Percentiles rank a stretch among this genome's conserved stretches.
phyloP scores from a whole-genome alignment of 2,329 filamentous ascomycete species.

The Nothomitra cinnamomea region DNA sequence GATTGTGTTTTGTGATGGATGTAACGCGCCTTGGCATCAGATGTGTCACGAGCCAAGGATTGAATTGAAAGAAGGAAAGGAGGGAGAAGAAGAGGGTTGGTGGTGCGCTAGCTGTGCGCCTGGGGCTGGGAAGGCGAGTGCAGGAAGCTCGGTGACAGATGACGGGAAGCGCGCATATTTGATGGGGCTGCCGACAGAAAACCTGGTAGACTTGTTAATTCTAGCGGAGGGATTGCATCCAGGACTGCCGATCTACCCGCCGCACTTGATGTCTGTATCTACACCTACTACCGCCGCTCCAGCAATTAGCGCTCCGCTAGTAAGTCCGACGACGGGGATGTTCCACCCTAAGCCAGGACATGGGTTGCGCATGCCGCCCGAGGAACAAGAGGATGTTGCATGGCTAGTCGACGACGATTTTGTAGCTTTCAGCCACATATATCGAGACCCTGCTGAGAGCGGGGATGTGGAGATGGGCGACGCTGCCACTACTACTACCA shows the following conservation, averaged over 20 bases:
- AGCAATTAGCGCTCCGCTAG: not conserved
- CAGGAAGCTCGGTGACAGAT: slow-evolving; percentile 19
- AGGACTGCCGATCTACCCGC: slow-evolving; percentile 3
- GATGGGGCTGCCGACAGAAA: slow-evolving; percentile 37
- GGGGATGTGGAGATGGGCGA: not conserved
- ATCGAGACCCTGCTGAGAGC: slow-evolving; percentile 13
- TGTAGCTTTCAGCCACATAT: slow-evolving; percentile 37
- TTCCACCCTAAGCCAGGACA: slow-evolving; percentile 43
- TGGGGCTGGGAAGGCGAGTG: slow-evolving; percentile 29
- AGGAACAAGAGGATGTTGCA: slow-evolving; percentile 37
- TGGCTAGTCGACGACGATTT: slow-evolving; percentile 43
- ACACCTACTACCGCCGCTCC: slow-evolving; percentile 4
- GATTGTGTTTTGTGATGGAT: slow-evolving; percentile 76
- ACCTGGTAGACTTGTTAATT: slow-evolving; percentile 12
- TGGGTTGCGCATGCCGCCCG: slow-evolving; percentile 38
- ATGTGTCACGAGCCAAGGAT: slow-evolving; percentile 65
- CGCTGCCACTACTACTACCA: too few relatives aligned
- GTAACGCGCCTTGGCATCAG: slow-evolving; percentile 66
- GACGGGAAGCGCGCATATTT: slow-evolving; percentile 46
- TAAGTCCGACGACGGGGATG: not conserved
- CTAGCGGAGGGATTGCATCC: slow-evolving; percentile 12
- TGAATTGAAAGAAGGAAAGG: slow-evolving; percentile 44
- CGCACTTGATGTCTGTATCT: slow-evolving; percentile 7
- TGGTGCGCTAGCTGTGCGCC: slow-evolving; percentile 45
- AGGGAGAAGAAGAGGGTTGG: slow-evolving; percentile 52